Percentiles rank a stretch among this genome's conserved stretches.
Conservation (phyloP, 2,329 filamentous ascomycete species). For the Exophiala sp. region DNA sequence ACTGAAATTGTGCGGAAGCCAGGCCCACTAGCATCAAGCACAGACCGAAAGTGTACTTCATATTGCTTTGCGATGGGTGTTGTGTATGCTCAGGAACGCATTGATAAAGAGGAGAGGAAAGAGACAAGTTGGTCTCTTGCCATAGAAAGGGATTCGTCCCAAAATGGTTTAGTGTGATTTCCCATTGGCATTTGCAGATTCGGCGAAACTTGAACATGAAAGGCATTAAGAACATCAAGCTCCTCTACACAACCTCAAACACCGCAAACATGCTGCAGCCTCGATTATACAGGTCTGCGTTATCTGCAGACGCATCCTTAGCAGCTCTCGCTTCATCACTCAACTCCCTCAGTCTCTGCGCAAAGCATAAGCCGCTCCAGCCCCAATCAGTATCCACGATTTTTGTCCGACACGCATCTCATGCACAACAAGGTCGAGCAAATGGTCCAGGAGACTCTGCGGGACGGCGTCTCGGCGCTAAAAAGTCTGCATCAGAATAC, state of each 20-base stretch:
- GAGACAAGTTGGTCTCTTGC: not conserved
- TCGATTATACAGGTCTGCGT: slow-evolving; percentile 38
- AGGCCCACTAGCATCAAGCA: slow-evolving; percentile 59
- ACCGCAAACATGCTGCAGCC: slow-evolving; percentile 40
- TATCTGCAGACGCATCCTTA: slow-evolving; percentile 38
- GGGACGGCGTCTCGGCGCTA: slow-evolving; percentile 88
- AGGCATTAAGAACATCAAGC: not conserved
- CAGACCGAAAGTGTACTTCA: slow-evolving; percentile 12
- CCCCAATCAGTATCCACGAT: slow-evolving; percentile 30
- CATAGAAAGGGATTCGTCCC: not conserved
- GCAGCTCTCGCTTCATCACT: slow-evolving; percentile 30
- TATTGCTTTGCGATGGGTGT: slow-evolving; percentile 45
- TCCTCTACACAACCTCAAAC: not conserved
- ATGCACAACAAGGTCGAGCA: slow-evolving; percentile 63
- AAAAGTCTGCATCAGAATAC: slow-evolving; percentile 88
- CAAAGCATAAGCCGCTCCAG: slow-evolving; percentile 32
- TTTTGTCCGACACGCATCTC: slow-evolving; percentile 58
- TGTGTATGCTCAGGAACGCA: slow-evolving; percentile 53
- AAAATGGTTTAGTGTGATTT: slow-evolving; percentile 5
- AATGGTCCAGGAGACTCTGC: slow-evolving; percentile 68
- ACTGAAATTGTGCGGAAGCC: slow-evolving; percentile 79
- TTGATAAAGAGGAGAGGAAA: not conserved
- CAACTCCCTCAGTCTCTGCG: slow-evolving; percentile 32
- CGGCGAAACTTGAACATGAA: not conserved
- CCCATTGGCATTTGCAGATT: not conserved